phyloP scores from a whole-genome alignment of 768 basidiomycete genomes.

The Lactarius deliciosus region DNA sequence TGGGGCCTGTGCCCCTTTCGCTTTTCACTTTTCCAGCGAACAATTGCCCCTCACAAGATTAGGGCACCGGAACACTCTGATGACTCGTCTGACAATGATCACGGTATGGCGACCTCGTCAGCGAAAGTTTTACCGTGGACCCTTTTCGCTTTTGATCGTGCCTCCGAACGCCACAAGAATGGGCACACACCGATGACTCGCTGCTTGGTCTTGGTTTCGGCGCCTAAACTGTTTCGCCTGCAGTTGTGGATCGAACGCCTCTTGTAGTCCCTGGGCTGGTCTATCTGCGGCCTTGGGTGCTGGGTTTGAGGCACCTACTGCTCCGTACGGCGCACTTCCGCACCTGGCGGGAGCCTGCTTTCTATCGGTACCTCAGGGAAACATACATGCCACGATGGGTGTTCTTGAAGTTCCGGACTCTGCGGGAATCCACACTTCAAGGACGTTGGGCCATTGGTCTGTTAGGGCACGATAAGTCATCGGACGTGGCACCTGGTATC shows the following conservation, averaged over 20 bases:
- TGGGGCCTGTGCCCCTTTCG: neutral
- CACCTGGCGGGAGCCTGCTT: neutral
- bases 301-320: constrained; percentile 5
- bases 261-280: neutral
- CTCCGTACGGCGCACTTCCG: neutral
- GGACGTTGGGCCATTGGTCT: neutral
- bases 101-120: constrained; percentile 8
- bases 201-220: too few species aligned
- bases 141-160: neutral
- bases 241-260: neutral
- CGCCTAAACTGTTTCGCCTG: neutral
- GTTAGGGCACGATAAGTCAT: neutral
- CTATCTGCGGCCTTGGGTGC: neutral
- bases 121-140: constrained; percentile 16
- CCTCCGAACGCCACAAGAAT: neutral
- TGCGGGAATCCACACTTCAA: neutral
- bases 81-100: neutral
- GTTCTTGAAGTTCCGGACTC: neutral
- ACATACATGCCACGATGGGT: neutral
- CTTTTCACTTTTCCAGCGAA: neutral
- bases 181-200: neutral
- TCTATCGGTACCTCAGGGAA: neutral
- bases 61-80: too few species aligned
- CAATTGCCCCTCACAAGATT: neutral
- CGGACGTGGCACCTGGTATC: constrained; percentile 10